phyloP scores from a whole-genome alignment of 2,329 filamentous ascomycete genomes.

The Bertia moriformis region DNA sequence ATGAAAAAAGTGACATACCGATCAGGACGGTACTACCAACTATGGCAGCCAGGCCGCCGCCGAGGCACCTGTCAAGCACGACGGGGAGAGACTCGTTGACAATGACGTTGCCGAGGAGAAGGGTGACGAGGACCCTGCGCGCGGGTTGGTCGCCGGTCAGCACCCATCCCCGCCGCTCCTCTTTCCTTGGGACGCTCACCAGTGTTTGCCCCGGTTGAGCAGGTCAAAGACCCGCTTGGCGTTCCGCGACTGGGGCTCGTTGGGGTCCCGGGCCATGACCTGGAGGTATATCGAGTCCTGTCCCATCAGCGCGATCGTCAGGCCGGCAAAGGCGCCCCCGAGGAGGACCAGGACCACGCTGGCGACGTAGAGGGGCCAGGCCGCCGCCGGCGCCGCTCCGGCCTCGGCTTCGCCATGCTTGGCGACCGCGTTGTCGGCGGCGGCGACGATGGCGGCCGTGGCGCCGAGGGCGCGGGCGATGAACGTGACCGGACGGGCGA shows the following conservation, averaged over 20 bases:
- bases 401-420: constrained; percentile 29
- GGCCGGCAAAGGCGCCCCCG: constrained; percentile 83
- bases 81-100: constrained; percentile 95
- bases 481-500: too few species aligned
- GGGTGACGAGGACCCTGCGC: constrained; percentile 62
- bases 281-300: constrained; percentile 94
- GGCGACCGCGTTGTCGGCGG: constrained; percentile 9
- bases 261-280: constrained; percentile 74
- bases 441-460: background rate
- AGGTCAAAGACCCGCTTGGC: constrained; percentile 68
- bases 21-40: constrained; percentile 87
- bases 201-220: constrained; percentile 69
- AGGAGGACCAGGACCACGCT: constrained; percentile 71
- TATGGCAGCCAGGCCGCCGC: constrained; percentile 86
- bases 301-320: constrained; percentile 57
- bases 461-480: background rate
- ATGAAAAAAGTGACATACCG: constrained; percentile 37
- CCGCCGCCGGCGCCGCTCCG: constrained; percentile 44
- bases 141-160: constrained; percentile 70
- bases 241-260: constrained; percentile 71
- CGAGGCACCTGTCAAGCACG: constrained; percentile 81
- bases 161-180: constrained; percentile 65
- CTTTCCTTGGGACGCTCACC: constrained; percentile 96
- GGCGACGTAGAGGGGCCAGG: constrained; percentile 70
- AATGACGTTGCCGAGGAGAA: constrained; percentile 89